Evolutionary conservation across 164 flowering plant genomes (phyloP), one percentile per base, ranked within the genome.

Genomic region (Nelumbo lutea): DNA sequence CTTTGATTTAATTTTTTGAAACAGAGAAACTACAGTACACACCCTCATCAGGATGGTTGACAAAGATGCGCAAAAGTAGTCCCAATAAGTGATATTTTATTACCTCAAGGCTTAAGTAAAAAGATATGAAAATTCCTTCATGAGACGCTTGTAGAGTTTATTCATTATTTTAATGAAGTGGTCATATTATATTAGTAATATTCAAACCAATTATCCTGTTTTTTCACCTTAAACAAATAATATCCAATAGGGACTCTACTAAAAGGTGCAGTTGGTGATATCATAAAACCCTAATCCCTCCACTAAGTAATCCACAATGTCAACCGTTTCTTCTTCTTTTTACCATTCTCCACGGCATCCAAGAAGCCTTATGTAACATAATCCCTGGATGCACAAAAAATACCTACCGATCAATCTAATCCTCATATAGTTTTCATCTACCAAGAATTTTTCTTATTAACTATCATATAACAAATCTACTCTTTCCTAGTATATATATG

Each of bases 181-280:
- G n/a, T 38, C 7, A 52, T 8, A 0, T 46, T 46, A 46, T 8
- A 62, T 62, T 38, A 11, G 55, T 42, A n/a, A 62, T 61, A 51
- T 41, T 47, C 6, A 11, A 72, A 55, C 45, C 42, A n/a, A 72
- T 39, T 52, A 65, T 56, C 61, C 50, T 43, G 60, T 55, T 44
- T 61, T 76, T 59, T 77, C 67, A 71, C 76, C 76, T 82, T 55
- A 61, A 66, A 61, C 70, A 70, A 68, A 70, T 67, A 68, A 70
- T 67, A 76, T 64, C 61, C 38, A 8, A 39, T 8, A 57, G 59
- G 6, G 46, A 72, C 15, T 72, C 75, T 58, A 65, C 66, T 66
- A 77, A 73, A 44, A 40, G 78, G 74, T 77, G 66, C 71, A 78
- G 76, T 70, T 69, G 80, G 72, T 84, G 80, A 82, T 45, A 67